Evolutionary conservation across 1,284 basidiomycete genomes (phyloP).

Genomic region (Microbotryum lychnidis-dioicae): DNA sequence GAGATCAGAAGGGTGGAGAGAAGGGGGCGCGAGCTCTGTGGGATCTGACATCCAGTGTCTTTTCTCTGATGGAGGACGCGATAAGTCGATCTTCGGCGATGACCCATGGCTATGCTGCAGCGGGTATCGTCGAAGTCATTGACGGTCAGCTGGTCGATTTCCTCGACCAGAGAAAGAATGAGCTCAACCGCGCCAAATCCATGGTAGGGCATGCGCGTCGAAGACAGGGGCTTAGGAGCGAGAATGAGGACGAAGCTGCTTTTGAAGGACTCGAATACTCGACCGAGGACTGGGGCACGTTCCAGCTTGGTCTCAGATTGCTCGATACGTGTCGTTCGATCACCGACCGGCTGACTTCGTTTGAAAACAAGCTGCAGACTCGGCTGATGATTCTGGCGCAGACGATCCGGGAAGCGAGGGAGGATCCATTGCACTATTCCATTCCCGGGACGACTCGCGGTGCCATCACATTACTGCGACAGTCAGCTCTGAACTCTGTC

Average conservation of each 20-base stretch:
- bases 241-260: conserved; percentile 53
- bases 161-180: conserved; percentile 44
- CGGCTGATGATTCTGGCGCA: conserved; percentile 53
- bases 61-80: conserved; percentile 69
- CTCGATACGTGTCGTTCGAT: conserved; percentile 66
- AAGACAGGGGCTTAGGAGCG: neutral
- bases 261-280: conserved; percentile 68
- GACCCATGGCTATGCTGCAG: conserved; percentile 76
- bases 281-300: conserved; percentile 72
- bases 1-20: conserved; percentile 6
- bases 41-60: conserved; percentile 41
- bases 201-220: neutral
- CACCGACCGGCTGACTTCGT: conserved; percentile 55
- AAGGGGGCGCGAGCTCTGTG: conserved; percentile 60
- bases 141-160: conserved; percentile 62
- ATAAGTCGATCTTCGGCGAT: conserved; percentile 63
- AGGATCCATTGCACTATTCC: conserved; percentile 51
- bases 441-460: conserved; percentile 59
- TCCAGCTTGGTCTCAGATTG: conserved; percentile 72
- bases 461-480: conserved; percentile 61
- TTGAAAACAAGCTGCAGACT: conserved; percentile 59
- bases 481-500: conserved; percentile 69
- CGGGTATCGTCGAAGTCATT: conserved; percentile 62
- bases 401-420: conserved; percentile 51
- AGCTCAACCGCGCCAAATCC: conserved; percentile 39